Evolutionary conservation across 805 yeast genomes (phyloP).

Genomic region (Wickerhamomyces sydowiorum): DNA sequence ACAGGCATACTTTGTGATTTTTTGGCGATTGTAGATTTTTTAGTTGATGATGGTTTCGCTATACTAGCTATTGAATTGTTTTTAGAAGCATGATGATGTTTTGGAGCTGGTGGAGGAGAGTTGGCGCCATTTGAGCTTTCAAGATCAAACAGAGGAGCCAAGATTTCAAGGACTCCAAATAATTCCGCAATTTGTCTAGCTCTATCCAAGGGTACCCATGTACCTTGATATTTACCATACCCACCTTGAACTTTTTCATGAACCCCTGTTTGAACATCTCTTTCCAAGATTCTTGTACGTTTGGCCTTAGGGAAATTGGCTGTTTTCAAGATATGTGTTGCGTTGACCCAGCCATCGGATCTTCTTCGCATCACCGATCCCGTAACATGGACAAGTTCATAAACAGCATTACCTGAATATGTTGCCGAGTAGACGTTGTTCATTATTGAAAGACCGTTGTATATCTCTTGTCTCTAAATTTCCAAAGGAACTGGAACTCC

Average conservation of each 20-base stretch:
- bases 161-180: conserved; percentile 54
- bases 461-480: neutral
- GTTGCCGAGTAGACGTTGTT: conserved; percentile 64
- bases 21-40: conserved; percentile 16
- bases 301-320: conserved; percentile 94
- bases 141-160: conserved; percentile 64
- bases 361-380: conserved; percentile 77
- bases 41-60: conserved; percentile 8
- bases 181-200: conserved; percentile 65
- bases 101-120: conserved; percentile 57
- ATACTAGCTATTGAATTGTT: conserved; percentile 11
- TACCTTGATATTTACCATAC: conserved; percentile 93
- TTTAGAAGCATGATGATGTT: conserved; percentile 58
- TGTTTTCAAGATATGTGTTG: conserved; percentile 90
- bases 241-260: conserved; percentile 98
- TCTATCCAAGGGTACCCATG: conserved; percentile 86
- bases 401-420: conserved; percentile 79
- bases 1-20: conserved; percentile 21
- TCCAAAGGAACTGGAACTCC: no score
- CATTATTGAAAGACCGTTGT: conserved; percentile 3
- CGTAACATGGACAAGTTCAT: conserved; percentile 61
- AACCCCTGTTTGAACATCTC: conserved; percentile 83
- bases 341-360: conserved; percentile 82
- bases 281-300: conserved; percentile 85
- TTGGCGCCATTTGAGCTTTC: conserved; percentile 41